Base-by-base conservation (phyloP, 768 basidiomycete species). In the Boletellus ananiceps region DNA sequence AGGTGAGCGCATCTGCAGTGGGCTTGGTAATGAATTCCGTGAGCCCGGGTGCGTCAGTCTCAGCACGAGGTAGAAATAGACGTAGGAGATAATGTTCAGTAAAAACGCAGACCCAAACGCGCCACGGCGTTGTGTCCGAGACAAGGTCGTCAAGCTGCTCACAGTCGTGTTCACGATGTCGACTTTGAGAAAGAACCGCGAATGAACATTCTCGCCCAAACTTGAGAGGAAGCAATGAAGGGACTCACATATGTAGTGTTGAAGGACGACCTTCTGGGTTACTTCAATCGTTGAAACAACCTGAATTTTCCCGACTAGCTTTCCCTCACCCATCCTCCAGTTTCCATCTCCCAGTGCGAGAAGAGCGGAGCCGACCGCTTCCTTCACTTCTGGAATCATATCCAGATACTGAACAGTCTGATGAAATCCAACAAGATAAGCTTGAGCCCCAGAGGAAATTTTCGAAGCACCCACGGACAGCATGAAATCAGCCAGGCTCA, bases 261-360 rank as follows among this genome's bases (percentile, higher is more conserved):
- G 85, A 19, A 90, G 68, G 11, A 92, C 73, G 15, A 75, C 69
- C 34, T 67, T 69, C 57, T 84, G 82, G 47, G 82, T 83, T 9
- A 73, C 73, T 27, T 81, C 83, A 4, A 70, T 72, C 1, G 69
- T 55, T 15, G 49, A 27, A 3, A 19, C 21, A 47, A 79, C 78
- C 7, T 66, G 53, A 2, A 61, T 63, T 56, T 79, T 81, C 9
- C 78, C 79, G 6, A 85, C 80, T 57, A 77, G 75, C 18, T 87
- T 75, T 5, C 88, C 88, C 52, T 88, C 88, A 4, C 90, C 90
- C 89, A 93, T 92, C 67, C 81, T 88, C 90, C 90, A 92, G 56
- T 92, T 92, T 9, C 90, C 90, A 51, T 93, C 89, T 0, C 90
- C 90, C 1, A 93, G 76, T 2, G 82, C 78, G 35, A 81, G 63